These are phyloP conservation scores for Puccinia coronata DNA, from an alignment of 1,284 basidiomycete species.

Conservation along the genomic window DNA sequence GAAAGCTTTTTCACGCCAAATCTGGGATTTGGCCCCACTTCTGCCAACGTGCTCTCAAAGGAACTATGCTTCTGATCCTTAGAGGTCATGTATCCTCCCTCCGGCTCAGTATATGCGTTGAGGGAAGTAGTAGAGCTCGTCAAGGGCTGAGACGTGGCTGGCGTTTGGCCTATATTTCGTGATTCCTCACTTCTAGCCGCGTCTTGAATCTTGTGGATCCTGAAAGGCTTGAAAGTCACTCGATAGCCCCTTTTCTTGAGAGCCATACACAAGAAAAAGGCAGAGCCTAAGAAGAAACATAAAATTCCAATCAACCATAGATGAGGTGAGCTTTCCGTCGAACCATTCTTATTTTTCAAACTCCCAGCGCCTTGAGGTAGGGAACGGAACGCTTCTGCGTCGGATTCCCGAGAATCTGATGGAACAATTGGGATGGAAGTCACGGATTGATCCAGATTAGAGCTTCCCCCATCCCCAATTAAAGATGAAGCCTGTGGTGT, in stretches of 20 bases:
- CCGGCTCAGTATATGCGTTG: background rate
- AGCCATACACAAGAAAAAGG: background rate
- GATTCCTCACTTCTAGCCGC: background rate
- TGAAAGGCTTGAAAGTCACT: slow-evolving; percentile 14
- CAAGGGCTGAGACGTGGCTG: background rate
- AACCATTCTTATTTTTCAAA: background rate
- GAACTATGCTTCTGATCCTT: background rate
- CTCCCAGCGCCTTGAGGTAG: background rate
- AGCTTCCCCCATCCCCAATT: background rate
- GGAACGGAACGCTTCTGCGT: background rate
- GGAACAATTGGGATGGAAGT: background rate
- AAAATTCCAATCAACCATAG: background rate
- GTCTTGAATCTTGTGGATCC: background rate
- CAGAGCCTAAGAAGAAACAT: background rate
- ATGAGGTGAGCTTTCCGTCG: background rate
- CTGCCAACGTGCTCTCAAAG: background rate
- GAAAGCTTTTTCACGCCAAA: background rate
- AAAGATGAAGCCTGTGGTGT: background rate
- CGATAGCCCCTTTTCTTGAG: background rate
- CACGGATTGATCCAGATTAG: background rate
- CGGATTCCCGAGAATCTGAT: background rate
- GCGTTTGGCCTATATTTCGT: background rate
- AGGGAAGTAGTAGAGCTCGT: background rate
- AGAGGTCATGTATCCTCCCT: background rate
- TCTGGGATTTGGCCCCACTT: background rate